Conservation (phyloP, 2,329 filamentous ascomycete species). For the Penicillium sp. region DNA sequence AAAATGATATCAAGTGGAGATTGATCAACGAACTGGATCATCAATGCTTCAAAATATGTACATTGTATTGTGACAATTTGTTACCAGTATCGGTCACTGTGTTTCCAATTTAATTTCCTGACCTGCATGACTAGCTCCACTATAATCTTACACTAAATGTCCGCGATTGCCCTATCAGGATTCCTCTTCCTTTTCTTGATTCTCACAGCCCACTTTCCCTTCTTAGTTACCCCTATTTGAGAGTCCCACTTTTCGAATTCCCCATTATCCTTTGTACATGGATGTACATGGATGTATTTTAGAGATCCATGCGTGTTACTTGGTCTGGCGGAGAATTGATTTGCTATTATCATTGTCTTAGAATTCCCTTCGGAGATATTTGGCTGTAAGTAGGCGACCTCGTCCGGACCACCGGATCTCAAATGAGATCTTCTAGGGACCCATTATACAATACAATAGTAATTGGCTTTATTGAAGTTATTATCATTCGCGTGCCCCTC, state of each 20-base stretch:
- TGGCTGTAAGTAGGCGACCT: neutral
- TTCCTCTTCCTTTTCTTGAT: neutral
- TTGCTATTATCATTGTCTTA: neutral
- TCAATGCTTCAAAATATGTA: neutral
- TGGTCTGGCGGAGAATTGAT: neutral
- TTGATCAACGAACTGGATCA: slow-evolving; percentile 12
- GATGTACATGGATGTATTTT: slow-evolving; percentile 1
- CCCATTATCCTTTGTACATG: neutral
- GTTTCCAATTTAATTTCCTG: slow-evolving; percentile 5
- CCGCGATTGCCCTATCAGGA: neutral
- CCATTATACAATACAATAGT: neutral
- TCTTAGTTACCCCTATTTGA: neutral
- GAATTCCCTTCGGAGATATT: neutral
- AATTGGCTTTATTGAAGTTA: neutral
- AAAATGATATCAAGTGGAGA: neutral
- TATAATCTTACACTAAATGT: slow-evolving; percentile 4
- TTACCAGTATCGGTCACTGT: slow-evolving; percentile 11
- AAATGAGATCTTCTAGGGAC: neutral
- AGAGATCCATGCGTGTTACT: neutral
- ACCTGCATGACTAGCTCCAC: slow-evolving; percentile 5
- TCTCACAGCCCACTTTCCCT: neutral
- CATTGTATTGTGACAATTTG: neutral
- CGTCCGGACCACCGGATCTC: neutral
- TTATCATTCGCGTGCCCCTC: neutral
- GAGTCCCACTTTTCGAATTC: neutral